These are phyloP conservation scores for Amanita rimosa DNA, from an alignment of 768 basidiomycete species.

Conservation along the genomic window DNA sequence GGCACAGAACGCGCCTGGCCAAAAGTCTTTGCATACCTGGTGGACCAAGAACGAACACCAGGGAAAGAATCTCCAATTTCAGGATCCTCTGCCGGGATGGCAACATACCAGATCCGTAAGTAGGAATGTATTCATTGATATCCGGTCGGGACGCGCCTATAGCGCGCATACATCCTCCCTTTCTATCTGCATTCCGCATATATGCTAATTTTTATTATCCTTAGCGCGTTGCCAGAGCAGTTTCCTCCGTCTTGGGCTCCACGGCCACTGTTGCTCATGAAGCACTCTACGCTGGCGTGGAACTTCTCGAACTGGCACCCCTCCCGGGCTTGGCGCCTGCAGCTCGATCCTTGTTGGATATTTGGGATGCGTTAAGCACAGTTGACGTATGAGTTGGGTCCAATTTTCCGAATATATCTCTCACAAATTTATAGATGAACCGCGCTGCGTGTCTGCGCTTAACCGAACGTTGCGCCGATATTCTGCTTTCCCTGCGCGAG, in stretches of 20 bases:
- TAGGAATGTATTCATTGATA: conserved; percentile 1
- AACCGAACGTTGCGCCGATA: conserved; percentile 49
- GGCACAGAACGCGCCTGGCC: background rate
- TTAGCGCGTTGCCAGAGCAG: conserved; percentile 22
- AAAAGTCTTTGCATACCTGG: conserved; percentile 15
- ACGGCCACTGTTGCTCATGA: conserved; percentile 25
- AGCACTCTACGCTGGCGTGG: conserved; percentile 19
- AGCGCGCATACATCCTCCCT: too few relatives aligned
- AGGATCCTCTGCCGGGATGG: conserved; percentile 28
- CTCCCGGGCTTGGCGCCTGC: conserved; percentile 40
- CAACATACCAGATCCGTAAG: conserved; percentile 24
- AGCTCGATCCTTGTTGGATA: conserved; percentile 32
- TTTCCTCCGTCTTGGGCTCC: conserved; percentile 22
- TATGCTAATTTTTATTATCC: conserved; percentile 5
- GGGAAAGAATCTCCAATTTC: conserved; percentile 22
- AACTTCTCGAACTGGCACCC: conserved; percentile 33
- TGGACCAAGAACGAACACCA: conserved; percentile 17
- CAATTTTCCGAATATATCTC: background rate
- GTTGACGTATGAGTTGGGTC: conserved; percentile 38
- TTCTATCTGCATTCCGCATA: background rate
- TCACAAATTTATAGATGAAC: conserved; percentile 30
- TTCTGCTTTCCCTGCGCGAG: conserved; percentile 40
- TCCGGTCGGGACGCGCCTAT: background rate
- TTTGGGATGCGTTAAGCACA: conserved; percentile 43
- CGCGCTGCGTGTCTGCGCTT: conserved; percentile 45